These are phyloP conservation scores for Trichoderma hamatum DNA, from an alignment of 2,329 filamentous ascomycete genomes.

Conservation along the genomic window DNA sequence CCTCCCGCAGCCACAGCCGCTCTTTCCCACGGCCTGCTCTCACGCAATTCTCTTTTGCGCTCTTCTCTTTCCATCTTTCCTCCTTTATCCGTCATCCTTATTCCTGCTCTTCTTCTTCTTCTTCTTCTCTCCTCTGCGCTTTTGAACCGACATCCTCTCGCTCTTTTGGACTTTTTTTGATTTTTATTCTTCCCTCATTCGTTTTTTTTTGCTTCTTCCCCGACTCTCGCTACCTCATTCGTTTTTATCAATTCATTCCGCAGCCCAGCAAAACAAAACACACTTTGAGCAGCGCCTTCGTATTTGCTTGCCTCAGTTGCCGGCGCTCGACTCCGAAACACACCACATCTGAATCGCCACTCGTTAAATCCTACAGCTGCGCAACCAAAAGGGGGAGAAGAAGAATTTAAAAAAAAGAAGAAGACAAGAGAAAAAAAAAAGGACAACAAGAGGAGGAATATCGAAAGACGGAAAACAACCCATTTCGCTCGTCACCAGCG, in stretches of 20 bases:
- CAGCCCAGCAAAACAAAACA: background rate
- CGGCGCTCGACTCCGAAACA: background rate
- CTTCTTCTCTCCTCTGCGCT: slow-evolving; percentile 5
- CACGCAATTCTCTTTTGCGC: slow-evolving; percentile 19
- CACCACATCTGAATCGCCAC: slow-evolving; percentile 2
- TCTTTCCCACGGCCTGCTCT: slow-evolving; percentile 15
- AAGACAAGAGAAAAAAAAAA: background rate
- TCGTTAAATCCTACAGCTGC: slow-evolving; percentile 10
- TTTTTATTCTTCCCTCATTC: slow-evolving; percentile 23
- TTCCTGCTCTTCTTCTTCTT: slow-evolving; percentile 27
- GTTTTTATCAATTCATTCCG: slow-evolving; percentile 21
- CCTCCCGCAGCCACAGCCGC: slow-evolving; percentile 25
- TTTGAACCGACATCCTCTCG: background rate
- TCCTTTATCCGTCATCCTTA: slow-evolving; percentile 27
- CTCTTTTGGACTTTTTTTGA: slow-evolving; percentile 22
- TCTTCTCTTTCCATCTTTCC: slow-evolving; percentile 30
- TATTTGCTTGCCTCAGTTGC: background rate
- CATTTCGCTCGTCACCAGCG: slow-evolving; percentile 25
- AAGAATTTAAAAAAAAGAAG: background rate
- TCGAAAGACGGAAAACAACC: background rate
- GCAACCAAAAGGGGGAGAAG: background rate
- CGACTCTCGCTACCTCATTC: background rate
- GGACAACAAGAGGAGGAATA: background rate
- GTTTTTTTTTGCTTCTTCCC: background rate
- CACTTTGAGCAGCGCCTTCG: background rate